These are phyloP conservation scores for Fusarium irregulare DNA, from an alignment of 2,329 filamentous ascomycete genomes.

Conservation along the genomic window DNA sequence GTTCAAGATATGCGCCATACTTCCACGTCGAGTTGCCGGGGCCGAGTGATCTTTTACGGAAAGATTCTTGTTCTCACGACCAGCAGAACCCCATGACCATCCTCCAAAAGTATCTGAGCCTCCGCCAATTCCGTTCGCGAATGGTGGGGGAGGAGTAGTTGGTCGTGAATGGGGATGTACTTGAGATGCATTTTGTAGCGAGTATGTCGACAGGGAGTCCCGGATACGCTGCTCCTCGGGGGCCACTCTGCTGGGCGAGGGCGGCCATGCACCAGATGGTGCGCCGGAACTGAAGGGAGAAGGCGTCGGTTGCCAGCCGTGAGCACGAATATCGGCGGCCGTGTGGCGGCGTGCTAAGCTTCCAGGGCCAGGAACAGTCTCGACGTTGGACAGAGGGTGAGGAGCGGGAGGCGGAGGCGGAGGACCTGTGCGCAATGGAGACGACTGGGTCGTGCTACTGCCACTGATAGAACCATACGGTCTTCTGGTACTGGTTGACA, in stretches of 20 bases:
- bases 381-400: conserved; percentile 72
- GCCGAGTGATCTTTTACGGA: conserved; percentile 65
- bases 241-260: conserved; percentile 63
- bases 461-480: conserved; percentile 90
- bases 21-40: conserved; percentile 67
- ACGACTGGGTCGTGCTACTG: conserved; percentile 70
- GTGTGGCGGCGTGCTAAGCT: conserved; percentile 88
- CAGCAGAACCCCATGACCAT: conserved; percentile 68
- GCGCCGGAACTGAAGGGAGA: conserved; percentile 74
- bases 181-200: conserved; percentile 59
- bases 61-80: conserved; percentile 63
- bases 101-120: conserved; percentile 61
- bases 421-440: conserved; percentile 76
- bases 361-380: conserved; percentile 72
- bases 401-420: conserved; percentile 73
- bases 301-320: conserved; percentile 75
- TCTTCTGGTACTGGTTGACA: conserved; percentile 79
- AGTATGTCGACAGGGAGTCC: conserved; percentile 68
- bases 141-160: conserved; percentile 64
- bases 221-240: conserved; percentile 66
- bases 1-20: conserved; percentile 73
- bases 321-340: conserved; percentile 92
- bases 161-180: conserved; percentile 62
- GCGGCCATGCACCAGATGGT: conserved; percentile 63
- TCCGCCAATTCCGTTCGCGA: conserved; percentile 57